Base-by-base conservation (phyloP, 768 basidiomycete genomes). In the Clavulina sp. region DNA sequence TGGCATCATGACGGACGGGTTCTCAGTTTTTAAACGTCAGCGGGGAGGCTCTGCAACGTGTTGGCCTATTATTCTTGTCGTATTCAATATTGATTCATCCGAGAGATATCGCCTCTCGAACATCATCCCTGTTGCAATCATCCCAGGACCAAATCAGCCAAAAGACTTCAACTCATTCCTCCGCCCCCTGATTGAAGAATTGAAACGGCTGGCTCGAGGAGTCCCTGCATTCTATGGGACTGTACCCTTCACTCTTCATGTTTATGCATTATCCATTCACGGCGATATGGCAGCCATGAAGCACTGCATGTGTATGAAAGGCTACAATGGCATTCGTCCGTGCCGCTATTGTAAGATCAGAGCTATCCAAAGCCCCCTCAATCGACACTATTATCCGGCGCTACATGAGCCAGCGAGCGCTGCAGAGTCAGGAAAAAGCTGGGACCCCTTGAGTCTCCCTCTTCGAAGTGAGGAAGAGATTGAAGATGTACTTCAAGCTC, bases 61-160 rank as follows among this genome's bases (percentile, higher is more conserved):
- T 21, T 73, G 68, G 60, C 71, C 69, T 1, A 50, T 74, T 3
- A 53, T 74, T 16, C 13, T 69, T 0, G 61, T 66, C 51, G 68
- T 70, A 51, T 67, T 64, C 57, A 73, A 73, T 46, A 57, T 73
- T 1, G 64, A 64, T 2, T 70, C 70, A 0, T 62, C 66, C 2
- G 54, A 65, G 3, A 60, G 65, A 2, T 68, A 64, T 30, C 67
- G 63, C 24, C 49, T 65, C 7, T 50, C 63, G 4, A 49, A 70
- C 36, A 57, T 72, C 4, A 47, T 74, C 2, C 62, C 61, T 26
- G 29, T 71, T 5, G 68, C 69, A 16, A 60, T 72, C 38, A 70
- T 74, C 44, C 73, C 72, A 1, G 69, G 73, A 0, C 72, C 69
- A 0, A 63, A 65, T 9, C 67, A 67, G 32, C 69, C 72, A 0